Percentiles rank a stretch among this genome's conserved stretches.
Evolutionary conservation across 176 grass and related monocot genomes (phyloP).

Genomic region (Avena eriantha): DNA sequence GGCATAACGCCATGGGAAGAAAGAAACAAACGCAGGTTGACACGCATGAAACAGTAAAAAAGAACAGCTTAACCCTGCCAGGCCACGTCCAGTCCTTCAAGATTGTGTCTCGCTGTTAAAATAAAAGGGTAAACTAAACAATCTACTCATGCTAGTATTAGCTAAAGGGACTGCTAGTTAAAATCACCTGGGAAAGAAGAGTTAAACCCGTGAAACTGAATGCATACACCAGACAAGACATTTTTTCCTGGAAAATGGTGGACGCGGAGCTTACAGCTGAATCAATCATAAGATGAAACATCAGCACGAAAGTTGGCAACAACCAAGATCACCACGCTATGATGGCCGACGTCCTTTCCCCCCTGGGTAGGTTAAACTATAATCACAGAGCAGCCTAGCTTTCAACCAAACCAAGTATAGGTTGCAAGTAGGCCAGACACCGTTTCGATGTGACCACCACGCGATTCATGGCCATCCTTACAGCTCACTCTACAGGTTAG

Average conservation of each 20-base stretch:
- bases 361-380: background rate
- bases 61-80: background rate
- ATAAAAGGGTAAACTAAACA: background rate
- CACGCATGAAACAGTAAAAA: background rate
- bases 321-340: background rate
- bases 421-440: constrained; percentile 11
- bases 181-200: background rate
- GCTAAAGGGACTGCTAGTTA: no score
- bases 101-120: background rate
- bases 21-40: constrained; percentile 3
- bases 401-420: constrained; percentile 8
- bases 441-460: background rate
- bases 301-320: background rate
- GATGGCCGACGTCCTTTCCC: background rate
- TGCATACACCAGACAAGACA: background rate
- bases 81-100: background rate
- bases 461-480: constrained; percentile 47
- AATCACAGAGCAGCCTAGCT: background rate
- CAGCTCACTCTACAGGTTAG: constrained; percentile 63
- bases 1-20: background rate
- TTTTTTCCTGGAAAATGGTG: background rate
- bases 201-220: background rate
- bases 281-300: background rate
- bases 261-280: background rate
- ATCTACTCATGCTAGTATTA: no score